Evolutionary conservation across 768 basidiomycete species (phyloP).

Genomic region (Leccinum pellstonianum): DNA sequence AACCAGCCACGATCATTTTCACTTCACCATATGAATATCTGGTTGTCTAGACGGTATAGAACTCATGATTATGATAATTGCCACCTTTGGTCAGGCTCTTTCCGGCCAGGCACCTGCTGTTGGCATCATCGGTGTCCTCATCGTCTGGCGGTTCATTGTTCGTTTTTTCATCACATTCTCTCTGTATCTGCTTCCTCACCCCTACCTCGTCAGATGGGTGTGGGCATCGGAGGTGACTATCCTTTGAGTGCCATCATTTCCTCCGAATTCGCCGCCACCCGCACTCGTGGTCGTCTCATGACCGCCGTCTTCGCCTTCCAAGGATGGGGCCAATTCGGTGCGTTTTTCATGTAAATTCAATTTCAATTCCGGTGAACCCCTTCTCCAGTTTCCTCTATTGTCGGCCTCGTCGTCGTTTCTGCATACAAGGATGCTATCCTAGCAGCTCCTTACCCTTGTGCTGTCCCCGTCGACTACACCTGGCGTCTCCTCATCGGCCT

Average conservation of each 20-base stretch:
- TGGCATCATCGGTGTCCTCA: conserved; percentile 68
- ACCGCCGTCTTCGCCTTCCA: conserved; percentile 83
- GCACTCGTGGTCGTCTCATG: conserved; percentile 83
- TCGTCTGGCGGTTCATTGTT: conserved; percentile 82
- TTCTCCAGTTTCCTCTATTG: conserved; percentile 56
- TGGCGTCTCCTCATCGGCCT: conserved; percentile 91
- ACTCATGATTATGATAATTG: conserved; percentile 79
- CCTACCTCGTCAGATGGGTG: conserved; percentile 49
- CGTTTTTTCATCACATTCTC: conserved; percentile 12
- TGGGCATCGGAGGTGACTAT: conserved; percentile 90
- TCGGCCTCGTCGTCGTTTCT: conserved; percentile 59
- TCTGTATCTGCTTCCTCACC: background rate
- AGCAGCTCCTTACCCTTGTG: conserved; percentile 36
- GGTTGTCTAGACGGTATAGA: conserved; percentile 42
- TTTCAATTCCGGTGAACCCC: background rate
- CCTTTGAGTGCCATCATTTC: conserved; percentile 84
- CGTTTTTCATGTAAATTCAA: conserved; percentile 18
- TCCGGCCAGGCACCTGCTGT: conserved; percentile 67
- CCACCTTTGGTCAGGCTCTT: conserved; percentile 77
- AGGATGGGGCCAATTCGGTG: conserved; percentile 84
- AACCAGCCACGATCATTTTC: background rate
- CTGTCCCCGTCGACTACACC: conserved; percentile 62
- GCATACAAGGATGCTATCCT: conserved; percentile 69
- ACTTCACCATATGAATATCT: background rate
- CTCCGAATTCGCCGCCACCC: conserved; percentile 82